Conservation (phyloP, 2,329 filamentous ascomycete species). For the Lachnellula cervina region DNA sequence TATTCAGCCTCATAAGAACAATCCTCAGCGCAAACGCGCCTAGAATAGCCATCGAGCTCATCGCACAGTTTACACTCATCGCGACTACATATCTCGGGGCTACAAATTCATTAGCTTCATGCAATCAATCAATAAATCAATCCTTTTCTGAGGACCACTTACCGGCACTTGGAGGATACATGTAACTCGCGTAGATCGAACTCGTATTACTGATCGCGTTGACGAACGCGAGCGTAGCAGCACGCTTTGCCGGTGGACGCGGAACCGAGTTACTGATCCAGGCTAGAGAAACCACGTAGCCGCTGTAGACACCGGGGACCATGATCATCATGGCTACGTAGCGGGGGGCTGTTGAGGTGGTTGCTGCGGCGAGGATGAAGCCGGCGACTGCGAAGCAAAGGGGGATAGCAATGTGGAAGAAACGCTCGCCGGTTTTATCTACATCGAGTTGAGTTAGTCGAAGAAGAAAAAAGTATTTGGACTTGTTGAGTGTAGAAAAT, state of each 20-base stretch:
- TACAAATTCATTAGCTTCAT: background rate
- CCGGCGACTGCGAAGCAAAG: constrained; percentile 56
- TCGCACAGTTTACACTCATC: constrained; percentile 64
- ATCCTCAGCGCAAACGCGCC: constrained; percentile 58
- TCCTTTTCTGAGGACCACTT: no score
- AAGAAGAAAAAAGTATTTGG: background rate
- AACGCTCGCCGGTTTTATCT: constrained; percentile 66
- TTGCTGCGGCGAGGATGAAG: constrained; percentile 65
- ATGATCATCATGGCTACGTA: constrained; percentile 72
- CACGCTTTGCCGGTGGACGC: constrained; percentile 58
- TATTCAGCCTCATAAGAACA: constrained; percentile 62
- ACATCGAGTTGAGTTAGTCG: background rate
- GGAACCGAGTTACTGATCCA: constrained; percentile 77
- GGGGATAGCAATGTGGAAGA: constrained; percentile 60
- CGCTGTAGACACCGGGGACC: constrained; percentile 58
- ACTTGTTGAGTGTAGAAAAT: no score
- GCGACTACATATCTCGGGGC: constrained; percentile 36
- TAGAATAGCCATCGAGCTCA: constrained; percentile 57
- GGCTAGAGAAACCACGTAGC: constrained; percentile 62
- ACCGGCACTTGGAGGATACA: constrained; percentile 51
- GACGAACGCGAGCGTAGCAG: constrained; percentile 68
- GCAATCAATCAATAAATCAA: background rate
- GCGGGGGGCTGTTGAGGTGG: constrained; percentile 53
- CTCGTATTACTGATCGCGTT: constrained; percentile 67
- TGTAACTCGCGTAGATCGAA: constrained; percentile 65